Conservation (phyloP, 257 asterid species). For the Penstemon davidsonii region DNA sequence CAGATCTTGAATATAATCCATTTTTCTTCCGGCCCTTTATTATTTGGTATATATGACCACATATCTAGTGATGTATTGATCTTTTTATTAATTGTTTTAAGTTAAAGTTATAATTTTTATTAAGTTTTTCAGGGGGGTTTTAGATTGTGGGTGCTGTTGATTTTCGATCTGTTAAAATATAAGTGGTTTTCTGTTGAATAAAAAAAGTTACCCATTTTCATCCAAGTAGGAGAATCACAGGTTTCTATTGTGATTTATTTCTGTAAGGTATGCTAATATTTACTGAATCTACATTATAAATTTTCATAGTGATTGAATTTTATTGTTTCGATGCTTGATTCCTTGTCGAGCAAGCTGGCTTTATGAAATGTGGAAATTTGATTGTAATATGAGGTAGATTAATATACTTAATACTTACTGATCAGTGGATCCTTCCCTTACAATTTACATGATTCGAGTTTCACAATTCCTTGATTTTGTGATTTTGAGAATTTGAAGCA, state of each 20-base stretch:
- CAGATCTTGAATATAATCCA: constrained; percentile 67
- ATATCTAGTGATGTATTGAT: constrained; percentile 30
- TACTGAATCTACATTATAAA: constrained; percentile 52
- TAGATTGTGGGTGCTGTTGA: constrained; percentile 53
- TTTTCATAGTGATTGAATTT: constrained; percentile 35
- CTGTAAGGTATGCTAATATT: constrained; percentile 33
- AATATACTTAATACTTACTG: neutral
- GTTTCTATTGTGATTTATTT: constrained; percentile 39
- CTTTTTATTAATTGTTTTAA: constrained; percentile 33
- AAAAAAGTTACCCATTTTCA: constrained; percentile 29
- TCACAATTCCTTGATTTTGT: constrained; percentile 23
- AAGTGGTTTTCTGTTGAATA: constrained; percentile 49
- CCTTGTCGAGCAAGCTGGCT: constrained; percentile 17
- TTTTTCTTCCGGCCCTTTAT: constrained; percentile 47
- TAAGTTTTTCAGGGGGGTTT: constrained; percentile 36
- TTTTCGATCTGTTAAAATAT: constrained; percentile 65
- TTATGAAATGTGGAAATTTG: constrained; percentile 9
- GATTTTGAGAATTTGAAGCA: constrained; percentile 1
- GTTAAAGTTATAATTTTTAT: constrained; percentile 44
- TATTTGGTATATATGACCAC: constrained; percentile 40
- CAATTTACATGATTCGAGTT: constrained; percentile 11
- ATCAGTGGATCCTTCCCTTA: constrained; percentile 44
- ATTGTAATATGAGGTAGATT: constrained; percentile 14
- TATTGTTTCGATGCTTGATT: constrained; percentile 30
- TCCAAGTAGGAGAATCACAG: constrained; percentile 36